A percentile compares a stretch with the other conserved stretches of the same genome.
Conservation (phyloP, 2,329 filamentous ascomycete genomes). For the Ploettnerulaceae sp. region DNA sequence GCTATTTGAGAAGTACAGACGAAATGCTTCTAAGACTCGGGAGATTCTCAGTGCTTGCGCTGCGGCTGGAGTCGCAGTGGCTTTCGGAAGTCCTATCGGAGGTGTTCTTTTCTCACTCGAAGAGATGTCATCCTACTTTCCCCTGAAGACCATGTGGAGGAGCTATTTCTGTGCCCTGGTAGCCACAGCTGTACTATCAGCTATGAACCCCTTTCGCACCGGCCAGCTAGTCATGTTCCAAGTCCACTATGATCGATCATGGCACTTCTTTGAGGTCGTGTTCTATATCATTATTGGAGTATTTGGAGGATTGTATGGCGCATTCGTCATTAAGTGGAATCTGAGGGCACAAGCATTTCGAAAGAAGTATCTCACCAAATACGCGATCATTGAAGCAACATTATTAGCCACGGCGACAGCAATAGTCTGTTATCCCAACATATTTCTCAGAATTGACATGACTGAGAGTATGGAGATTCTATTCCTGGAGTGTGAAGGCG, state of each 20-base stretch:
- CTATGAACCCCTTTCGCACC: conserved; percentile 96
- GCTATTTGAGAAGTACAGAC: conserved; percentile 86
- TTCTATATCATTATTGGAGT: conserved; percentile 90
- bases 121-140: conserved; percentile 96
- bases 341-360: conserved; percentile 84
- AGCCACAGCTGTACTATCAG: conserved; percentile 84
- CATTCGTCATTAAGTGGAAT: conserved; percentile 98
- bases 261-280: conserved; percentile 95
- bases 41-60: conserved; percentile 94
- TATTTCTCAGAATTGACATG: conserved; percentile 95
- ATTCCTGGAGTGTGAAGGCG: conserved; percentile 87
- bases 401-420: conserved; percentile 79
- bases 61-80: conserved; percentile 90
- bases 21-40: conserved; percentile 87
- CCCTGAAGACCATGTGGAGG: conserved; percentile 94
- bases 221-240: conserved; percentile 99
- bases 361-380: conserved; percentile 82
- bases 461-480: conserved; percentile 99
- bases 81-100: conserved; percentile 95
- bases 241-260: conserved; percentile 88
- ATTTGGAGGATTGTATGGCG: conserved; percentile 92
- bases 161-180: conserved; percentile 98
- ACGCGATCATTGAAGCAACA: conserved; percentile 82
- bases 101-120: conserved; percentile 95
- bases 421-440: conserved; percentile 93